Base-by-base conservation (phyloP, 1,284 basidiomycete genomes). In the Paramarasmius palmivorus region DNA sequence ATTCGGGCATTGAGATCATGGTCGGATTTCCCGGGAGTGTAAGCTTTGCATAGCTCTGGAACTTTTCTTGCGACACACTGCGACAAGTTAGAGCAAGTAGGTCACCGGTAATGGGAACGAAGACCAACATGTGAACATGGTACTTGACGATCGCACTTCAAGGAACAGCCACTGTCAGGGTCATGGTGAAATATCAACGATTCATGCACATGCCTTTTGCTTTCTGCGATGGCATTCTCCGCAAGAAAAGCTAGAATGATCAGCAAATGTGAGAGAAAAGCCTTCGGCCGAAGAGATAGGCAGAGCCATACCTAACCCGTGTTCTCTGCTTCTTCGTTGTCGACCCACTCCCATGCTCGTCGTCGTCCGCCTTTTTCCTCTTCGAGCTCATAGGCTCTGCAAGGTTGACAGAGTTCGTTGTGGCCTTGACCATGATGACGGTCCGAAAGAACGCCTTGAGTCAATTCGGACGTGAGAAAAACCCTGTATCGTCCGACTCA, bases 191-290 rank as follows among this genome's bases (percentile, higher is more conserved):
- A 40, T 39, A 37, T 46, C 15, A 17, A 34, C 50, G 47, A 42
- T 50, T 88, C 7, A 29, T 46, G 17, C 12, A 29, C 19, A 29
- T 32, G 25, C 89, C 81, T 91, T 91, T 70, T 92, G 89, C 66
- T 92, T 92, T 56, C 89, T 76, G 25, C 89, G 82, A 73, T 92
- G 90, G 59, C 90, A 92, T 72, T 92, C 89, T 34, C 89, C 88
- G 56, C 89, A 92, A n/a, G 89, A 91, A 61, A 90, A 92, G 67
- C 90, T 91, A 63, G 45, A 40, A 49, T 25, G 34, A 22, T 40
- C 52, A 50, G n/a, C n/a, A n/a, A n/a, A n/a, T 44, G 57, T 4
- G 35, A 51, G 46, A 46, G 39, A 50, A 36, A 42, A 34, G 42
- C 14, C 9, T n/a, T n/a, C n/a, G n/a, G n/a, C 19, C 32, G 17